Conservation (phyloP, 768 basidiomycete genomes). For the Punctularia strigosozonata region DNA sequence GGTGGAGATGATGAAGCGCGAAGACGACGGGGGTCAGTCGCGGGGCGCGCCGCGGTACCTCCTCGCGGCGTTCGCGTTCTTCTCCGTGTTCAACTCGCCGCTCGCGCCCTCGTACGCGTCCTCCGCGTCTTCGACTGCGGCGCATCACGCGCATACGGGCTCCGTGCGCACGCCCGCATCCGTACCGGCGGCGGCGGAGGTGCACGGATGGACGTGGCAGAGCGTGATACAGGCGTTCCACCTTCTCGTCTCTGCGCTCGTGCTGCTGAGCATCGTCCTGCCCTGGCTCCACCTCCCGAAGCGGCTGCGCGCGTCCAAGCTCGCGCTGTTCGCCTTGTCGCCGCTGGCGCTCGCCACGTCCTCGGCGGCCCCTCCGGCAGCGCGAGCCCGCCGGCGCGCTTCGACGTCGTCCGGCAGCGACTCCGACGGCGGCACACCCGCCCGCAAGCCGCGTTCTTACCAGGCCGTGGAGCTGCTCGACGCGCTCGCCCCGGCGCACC, state of each 20-base stretch:
- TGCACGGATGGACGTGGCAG: conserved; percentile 30
- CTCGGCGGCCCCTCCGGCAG: too few relatives aligned
- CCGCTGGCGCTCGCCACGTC: too few relatives aligned
- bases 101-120: conserved; percentile 33
- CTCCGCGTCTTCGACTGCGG: conserved; percentile 9
- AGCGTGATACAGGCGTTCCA: conserved; percentile 55
- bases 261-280: conserved; percentile 46
- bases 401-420: too few relatives aligned
- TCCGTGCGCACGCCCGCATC: conserved; percentile 35
- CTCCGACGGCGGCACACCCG: too few relatives aligned
- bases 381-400: too few relatives aligned
- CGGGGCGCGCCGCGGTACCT: conserved; percentile 54
- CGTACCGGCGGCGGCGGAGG: conserved; percentile 8
- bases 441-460: too few relatives aligned
- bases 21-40: neutral
- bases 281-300: conserved; percentile 32
- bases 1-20: conserved; percentile 8
- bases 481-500: conserved; percentile 19
- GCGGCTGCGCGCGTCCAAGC: conserved; percentile 7
- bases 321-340: too few relatives aligned
- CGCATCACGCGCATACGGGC: conserved; percentile 44
- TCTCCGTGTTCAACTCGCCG: conserved; percentile 78
- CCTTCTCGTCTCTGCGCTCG: conserved; percentile 48
- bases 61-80: conserved; percentile 71
- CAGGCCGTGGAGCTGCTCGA: conserved; percentile 16